Conservation (phyloP, 1,284 basidiomycete genomes). For the Pascua guehoae region DNA sequence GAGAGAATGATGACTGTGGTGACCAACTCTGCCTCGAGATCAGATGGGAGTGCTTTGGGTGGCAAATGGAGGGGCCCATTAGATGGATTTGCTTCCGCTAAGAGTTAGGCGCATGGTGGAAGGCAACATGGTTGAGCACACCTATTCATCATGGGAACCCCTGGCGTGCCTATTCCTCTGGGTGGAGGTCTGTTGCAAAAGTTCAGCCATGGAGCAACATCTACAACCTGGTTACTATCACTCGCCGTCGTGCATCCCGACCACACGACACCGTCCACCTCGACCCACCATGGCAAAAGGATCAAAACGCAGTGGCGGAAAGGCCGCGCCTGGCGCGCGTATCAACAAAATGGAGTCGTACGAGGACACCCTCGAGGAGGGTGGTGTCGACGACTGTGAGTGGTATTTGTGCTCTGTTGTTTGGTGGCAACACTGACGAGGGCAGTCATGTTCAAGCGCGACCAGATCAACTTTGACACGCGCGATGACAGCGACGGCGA, state of each 20-base stretch:
- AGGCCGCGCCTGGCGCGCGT: constrained; percentile 24
- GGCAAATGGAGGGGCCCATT: not conserved
- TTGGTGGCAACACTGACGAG: constrained; percentile 16
- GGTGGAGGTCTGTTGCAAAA: constrained; percentile 8
- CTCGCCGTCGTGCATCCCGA: not conserved
- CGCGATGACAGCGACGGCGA: constrained; percentile 47
- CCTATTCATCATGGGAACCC: too few relatives aligned
- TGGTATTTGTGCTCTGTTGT: constrained; percentile 30
- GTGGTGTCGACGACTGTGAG: constrained; percentile 50
- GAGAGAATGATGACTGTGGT: not conserved
- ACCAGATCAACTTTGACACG: constrained; percentile 72
- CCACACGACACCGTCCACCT: not conserved
- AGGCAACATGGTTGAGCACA: too few relatives aligned
- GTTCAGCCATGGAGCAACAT: constrained; percentile 6
- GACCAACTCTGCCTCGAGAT: not conserved
- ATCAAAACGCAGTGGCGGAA: constrained; percentile 42
- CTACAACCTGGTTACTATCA: not conserved
- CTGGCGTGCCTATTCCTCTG: too few relatives aligned
- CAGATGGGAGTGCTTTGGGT: not conserved
- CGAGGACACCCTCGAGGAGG: constrained; percentile 49
- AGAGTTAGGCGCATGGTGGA: too few relatives aligned
- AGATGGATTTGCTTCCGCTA: too few relatives aligned
- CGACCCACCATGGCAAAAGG: constrained; percentile 27
- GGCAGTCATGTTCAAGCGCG: constrained; percentile 55
- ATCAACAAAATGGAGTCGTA: constrained; percentile 45